phyloP scores from a whole-genome alignment of 352 stramenopile genomes.

The Phytophthora sansomeana region DNA sequence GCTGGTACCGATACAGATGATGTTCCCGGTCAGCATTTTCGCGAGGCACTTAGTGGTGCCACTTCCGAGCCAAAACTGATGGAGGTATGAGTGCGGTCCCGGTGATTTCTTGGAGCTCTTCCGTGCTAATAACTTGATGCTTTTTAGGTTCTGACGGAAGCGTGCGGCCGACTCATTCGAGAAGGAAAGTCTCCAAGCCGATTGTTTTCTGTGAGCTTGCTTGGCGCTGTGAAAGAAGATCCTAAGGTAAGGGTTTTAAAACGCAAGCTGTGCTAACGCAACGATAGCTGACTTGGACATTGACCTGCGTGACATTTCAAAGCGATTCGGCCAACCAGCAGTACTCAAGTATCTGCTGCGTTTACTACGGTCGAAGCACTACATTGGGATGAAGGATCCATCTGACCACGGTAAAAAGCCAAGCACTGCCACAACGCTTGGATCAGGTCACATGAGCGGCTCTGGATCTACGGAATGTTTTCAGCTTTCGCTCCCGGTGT shows the following conservation, averaged over 20 bases:
- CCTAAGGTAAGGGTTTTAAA: conserved; percentile 34
- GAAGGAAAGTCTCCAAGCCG: conserved; percentile 63
- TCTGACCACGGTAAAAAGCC: conserved; percentile 42
- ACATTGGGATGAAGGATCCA: conserved; percentile 56
- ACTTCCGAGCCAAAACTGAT: conserved; percentile 58
- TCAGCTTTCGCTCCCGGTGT: conserved; percentile 72
- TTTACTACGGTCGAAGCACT: conserved; percentile 85
- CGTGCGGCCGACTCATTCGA: conserved; percentile 63
- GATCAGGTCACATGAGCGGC: conserved; percentile 14
- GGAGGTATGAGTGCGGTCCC: conserved; percentile 39
- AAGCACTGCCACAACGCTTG: conserved; percentile 24
- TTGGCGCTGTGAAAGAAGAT: conserved; percentile 67
- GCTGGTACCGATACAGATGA: conserved; percentile 35
- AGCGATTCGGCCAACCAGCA: conserved; percentile 60
- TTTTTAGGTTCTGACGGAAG: conserved; percentile 53
- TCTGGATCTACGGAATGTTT: conserved; percentile 39
- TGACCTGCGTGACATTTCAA: neutral
- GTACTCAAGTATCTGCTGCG: conserved; percentile 84
- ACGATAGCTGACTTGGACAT: neutral
- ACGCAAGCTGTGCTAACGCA: neutral
- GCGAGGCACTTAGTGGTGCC: conserved; percentile 49
- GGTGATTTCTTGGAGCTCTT: neutral
- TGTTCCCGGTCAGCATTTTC: conserved; percentile 62
- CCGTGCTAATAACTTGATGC: neutral
- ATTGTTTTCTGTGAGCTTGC: conserved; percentile 65